Evolutionary conservation across 1,284 basidiomycete genomes (phyloP).

Genomic region (Boletus semigastroideus): DNA sequence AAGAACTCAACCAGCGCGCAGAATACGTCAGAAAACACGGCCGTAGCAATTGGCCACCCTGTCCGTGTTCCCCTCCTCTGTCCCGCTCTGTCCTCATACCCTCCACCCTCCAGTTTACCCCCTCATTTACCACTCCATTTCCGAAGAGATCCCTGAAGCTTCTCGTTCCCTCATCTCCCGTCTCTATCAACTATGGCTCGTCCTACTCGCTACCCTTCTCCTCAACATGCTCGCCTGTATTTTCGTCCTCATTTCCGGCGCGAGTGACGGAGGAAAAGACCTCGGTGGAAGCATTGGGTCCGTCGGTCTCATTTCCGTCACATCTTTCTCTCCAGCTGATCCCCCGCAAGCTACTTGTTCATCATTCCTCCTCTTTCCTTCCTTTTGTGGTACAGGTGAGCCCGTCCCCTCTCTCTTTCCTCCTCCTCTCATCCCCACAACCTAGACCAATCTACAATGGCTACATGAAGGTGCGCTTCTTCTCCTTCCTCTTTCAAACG

Average conservation of each 20-base stretch:
- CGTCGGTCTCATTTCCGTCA: conserved; percentile 36
- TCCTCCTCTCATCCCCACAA: conserved; percentile 12
- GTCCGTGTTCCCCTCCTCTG: conserved; percentile 42
- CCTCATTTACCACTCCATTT: conserved; percentile 90
- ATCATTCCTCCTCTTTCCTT: conserved; percentile 84
- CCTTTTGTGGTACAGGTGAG: conserved; percentile 87
- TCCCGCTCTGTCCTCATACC: conserved; percentile 21
- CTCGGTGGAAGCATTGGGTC: conserved; percentile 79
- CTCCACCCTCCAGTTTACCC: conserved; percentile 72
- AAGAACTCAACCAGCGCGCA: conserved; percentile 62
- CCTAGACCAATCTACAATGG: conserved; percentile 92
- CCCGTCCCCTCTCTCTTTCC: conserved; percentile 2
- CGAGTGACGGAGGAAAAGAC: conserved; percentile 76
- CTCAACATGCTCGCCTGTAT: conserved; percentile 93
- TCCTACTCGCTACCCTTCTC: conserved; percentile 75
- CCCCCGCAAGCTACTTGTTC: conserved; percentile 67
- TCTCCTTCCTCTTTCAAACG: conserved; percentile 4
- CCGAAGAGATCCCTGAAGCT: conserved; percentile 84
- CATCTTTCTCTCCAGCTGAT: conserved; percentile 18
- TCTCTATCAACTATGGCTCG: conserved; percentile 87
- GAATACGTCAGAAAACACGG: conserved; percentile 80
- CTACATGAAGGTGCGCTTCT: conserved; percentile 81
- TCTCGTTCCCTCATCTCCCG: conserved; percentile 80
- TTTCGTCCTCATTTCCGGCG: conserved; percentile 78
- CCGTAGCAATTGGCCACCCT: conserved; percentile 88